phyloP scores from a whole-genome alignment of 192 early-diverging fungal species.

The Lobosporangium transversale region DNA sequence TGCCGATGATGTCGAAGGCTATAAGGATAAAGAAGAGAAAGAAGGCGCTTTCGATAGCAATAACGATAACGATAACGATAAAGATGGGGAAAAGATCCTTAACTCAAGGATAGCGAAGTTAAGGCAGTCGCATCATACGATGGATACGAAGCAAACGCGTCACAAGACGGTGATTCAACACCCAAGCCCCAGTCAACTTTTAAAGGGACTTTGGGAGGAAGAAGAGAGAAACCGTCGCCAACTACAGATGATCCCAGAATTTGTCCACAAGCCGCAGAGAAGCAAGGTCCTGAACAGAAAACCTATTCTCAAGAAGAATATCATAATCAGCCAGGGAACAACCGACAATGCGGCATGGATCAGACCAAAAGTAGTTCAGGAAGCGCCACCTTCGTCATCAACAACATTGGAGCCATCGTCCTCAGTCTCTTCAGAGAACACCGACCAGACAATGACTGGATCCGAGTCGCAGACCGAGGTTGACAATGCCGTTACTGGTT shows the following conservation, averaged over 20 bases:
- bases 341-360: background rate
- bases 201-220: constrained; percentile 48
- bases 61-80: too few species aligned
- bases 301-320: constrained; percentile 10
- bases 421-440: background rate
- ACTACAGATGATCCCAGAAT: constrained; percentile 42
- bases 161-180: constrained; percentile 16
- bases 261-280: constrained; percentile 25
- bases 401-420: background rate
- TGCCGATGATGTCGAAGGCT: too few species aligned
- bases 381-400: background rate
- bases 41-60: too few species aligned
- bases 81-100: too few species aligned
- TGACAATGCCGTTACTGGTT: too few species aligned
- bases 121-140: too few species aligned
- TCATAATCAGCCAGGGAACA: background rate
- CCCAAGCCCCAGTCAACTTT: constrained; percentile 21
- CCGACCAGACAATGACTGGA: too few species aligned
- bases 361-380: background rate
- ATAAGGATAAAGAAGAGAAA: background rate
- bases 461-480: too few species aligned
- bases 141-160: background rate
- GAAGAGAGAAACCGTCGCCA: constrained; percentile 28
- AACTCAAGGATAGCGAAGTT: too few species aligned
- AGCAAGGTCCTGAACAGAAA: constrained; percentile 49